Evolutionary conservation across 176 grass and related monocot species (phyloP).

Genomic region (Oryza meyeriana): DNA sequence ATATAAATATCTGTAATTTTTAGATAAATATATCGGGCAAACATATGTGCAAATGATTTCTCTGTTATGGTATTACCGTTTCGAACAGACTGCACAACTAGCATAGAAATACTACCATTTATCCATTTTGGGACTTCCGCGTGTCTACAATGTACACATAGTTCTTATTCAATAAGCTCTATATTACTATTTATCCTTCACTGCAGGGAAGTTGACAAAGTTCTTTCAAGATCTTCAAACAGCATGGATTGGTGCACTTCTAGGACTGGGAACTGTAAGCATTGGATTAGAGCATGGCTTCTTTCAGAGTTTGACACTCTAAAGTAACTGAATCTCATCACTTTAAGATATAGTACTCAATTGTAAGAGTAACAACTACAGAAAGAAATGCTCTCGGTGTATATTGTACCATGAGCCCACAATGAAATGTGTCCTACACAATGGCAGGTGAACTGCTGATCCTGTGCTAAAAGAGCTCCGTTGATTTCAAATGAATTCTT

Average conservation of each 20-base stretch:
- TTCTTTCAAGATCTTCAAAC: slow-evolving; percentile 50
- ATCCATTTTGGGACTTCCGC: not conserved
- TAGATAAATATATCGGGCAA: not conserved
- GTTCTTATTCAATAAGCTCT: slow-evolving; percentile 17
- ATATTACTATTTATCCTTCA: slow-evolving; percentile 42
- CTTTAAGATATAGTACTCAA: slow-evolving; percentile 5
- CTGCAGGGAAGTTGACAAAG: slow-evolving; percentile 53
- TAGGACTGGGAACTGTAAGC: slow-evolving; percentile 61
- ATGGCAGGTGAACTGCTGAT: slow-evolving; percentile 14
- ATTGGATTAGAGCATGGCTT: slow-evolving; percentile 70
- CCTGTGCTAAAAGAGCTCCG: slow-evolving; percentile 5
- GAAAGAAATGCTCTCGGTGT: slow-evolving; percentile 1
- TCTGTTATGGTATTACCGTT: not conserved
- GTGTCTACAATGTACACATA: not conserved
- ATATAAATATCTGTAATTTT: not conserved
- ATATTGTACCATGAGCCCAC: not conserved
- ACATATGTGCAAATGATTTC: not conserved
- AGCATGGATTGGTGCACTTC: slow-evolving; percentile 50
- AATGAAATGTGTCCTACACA: slow-evolving; percentile 22
- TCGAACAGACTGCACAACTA: slow-evolving; percentile 7
- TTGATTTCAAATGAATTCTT: slow-evolving; percentile 22
- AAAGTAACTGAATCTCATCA: slow-evolving; percentile 37
- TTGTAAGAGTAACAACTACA: slow-evolving; percentile 39
- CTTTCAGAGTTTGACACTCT: slow-evolving; percentile 76
- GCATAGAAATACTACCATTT: not conserved